These are phyloP conservation scores for Irpex sp. DNA, from an alignment of 1,284 basidiomycete species.

Conservation along the genomic window DNA sequence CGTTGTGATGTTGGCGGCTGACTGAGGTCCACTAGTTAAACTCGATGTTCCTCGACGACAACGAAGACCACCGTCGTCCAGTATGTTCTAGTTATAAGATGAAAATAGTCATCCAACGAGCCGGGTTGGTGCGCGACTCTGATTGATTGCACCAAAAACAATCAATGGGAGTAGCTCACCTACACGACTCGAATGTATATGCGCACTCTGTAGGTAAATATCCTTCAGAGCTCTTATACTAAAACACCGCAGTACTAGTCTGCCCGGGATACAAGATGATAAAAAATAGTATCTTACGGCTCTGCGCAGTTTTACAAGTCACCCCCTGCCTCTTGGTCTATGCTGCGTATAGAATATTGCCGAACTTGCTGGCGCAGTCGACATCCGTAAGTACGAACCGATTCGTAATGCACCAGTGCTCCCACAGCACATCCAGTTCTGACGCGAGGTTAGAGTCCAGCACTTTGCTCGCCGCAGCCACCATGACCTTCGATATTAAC, in stretches of 20 bases:
- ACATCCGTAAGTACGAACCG: no score
- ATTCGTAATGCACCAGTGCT: no score
- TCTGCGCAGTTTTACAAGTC: no score
- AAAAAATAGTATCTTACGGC: no score
- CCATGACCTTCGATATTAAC: no score
- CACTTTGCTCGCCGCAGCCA: no score
- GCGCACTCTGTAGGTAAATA: background rate
- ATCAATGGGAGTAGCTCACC: constrained; percentile 7
- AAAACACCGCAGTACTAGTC: background rate
- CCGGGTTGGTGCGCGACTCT: constrained; percentile 1
- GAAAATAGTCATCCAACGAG: background rate
- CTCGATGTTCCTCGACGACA: background rate
- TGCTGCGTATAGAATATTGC: no score
- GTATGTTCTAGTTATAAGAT: background rate
- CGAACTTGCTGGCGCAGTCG: no score
- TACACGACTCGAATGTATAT: background rate
- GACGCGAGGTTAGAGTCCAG: no score
- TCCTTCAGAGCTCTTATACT: background rate
- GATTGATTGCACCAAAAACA: constrained; percentile 3
- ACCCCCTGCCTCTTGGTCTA: no score
- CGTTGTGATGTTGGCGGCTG: background rate
- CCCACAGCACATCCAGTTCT: no score
- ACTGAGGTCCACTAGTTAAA: background rate
- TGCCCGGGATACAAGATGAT: background rate
- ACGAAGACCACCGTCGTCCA: background rate